These are phyloP conservation scores for Beauveria pseudobassiana DNA, from an alignment of 2,329 filamentous ascomycete genomes.

Conservation along the genomic window DNA sequence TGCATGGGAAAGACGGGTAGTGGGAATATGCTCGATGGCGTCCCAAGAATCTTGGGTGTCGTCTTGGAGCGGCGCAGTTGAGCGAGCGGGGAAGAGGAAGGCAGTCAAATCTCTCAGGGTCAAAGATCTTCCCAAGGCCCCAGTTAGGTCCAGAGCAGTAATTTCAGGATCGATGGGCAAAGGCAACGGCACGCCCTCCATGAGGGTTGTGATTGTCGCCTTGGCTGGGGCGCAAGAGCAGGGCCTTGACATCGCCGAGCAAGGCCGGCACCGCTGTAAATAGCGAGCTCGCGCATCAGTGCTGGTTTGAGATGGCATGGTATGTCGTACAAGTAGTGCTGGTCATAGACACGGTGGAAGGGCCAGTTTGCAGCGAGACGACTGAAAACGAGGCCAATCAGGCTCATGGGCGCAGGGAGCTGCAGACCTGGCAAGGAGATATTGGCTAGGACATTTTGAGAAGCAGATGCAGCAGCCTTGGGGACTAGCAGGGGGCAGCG, in stretches of 20 bases:
- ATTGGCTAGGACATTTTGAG: constrained; percentile 13
- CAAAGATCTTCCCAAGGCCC: constrained; percentile 43
- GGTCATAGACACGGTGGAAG: constrained; percentile 47
- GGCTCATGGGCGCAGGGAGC: constrained; percentile 36
- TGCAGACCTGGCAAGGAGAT: constrained; percentile 37
- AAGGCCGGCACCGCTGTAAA: constrained; percentile 37
- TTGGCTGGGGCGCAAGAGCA: constrained; percentile 32
- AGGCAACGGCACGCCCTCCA: background rate
- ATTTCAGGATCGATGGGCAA: constrained; percentile 21
- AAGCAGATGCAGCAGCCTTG: background rate
- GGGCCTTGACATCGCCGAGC: constrained; percentile 41
- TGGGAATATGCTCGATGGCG: constrained; percentile 22
- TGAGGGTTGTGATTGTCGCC: constrained; percentile 15
- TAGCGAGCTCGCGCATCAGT: constrained; percentile 43
- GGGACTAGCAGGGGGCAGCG: background rate
- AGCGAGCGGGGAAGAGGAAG: constrained; percentile 38
- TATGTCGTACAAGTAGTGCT: constrained; percentile 48
- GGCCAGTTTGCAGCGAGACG: constrained; percentile 48
- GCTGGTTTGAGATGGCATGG: constrained; percentile 45
- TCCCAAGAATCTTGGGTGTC: constrained; percentile 49
- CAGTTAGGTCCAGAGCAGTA: constrained; percentile 46
- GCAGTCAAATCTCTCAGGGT: constrained; percentile 44
- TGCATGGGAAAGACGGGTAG: constrained; percentile 23
- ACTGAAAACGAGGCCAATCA: constrained; percentile 45
- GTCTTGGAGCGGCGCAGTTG: constrained; percentile 14